These are phyloP conservation scores for Ganoderma meredithae DNA, from an alignment of 1,284 basidiomycete species.

Conservation along the genomic window DNA sequence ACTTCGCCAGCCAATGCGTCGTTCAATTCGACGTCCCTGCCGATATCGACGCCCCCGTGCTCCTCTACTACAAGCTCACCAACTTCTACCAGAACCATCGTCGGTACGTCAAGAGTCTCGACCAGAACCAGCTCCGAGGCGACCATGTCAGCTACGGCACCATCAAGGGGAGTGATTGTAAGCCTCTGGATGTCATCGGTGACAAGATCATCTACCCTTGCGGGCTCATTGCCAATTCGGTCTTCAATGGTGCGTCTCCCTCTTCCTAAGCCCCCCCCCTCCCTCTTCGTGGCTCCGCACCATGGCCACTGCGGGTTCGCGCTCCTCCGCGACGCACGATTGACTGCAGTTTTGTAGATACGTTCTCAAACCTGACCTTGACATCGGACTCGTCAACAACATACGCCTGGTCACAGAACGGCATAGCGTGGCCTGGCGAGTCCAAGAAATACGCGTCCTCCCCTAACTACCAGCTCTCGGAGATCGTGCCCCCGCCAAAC, in stretches of 20 bases:
- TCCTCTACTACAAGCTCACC: constrained; percentile 97
- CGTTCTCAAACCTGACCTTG: constrained; percentile 73
- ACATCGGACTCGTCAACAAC: constrained; percentile 57
- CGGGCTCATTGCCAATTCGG: constrained; percentile 97
- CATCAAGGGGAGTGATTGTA: constrained; percentile 85
- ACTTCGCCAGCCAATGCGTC: constrained; percentile 68
- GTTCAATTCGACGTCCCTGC: constrained; percentile 87
- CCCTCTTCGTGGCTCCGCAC: neutral
- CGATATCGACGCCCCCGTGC: constrained; percentile 78
- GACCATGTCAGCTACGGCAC: constrained; percentile 59
- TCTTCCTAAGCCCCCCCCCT: neutral
- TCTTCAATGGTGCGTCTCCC: constrained; percentile 85
- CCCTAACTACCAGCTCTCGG: constrained; percentile 62
- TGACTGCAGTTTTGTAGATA: constrained; percentile 60
- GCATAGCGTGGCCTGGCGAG: constrained; percentile 96
- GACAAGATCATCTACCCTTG: constrained; percentile 88
- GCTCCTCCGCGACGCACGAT: neutral
- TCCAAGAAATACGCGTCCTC: constrained; percentile 83
- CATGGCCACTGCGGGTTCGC: constrained; percentile 18
- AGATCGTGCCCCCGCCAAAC: constrained; percentile 93
- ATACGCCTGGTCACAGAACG: constrained; percentile 82
- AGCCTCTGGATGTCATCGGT: constrained; percentile 72
- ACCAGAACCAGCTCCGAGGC: constrained; percentile 88
- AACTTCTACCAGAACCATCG: constrained; percentile 99
- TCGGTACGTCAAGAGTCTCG: constrained; percentile 93